A percentile compares a stretch with the other conserved stretches of the same genome.
These are phyloP conservation scores for Angophora floribunda DNA, from an alignment of 345 rosid genomes.

Conservation along the genomic window DNA sequence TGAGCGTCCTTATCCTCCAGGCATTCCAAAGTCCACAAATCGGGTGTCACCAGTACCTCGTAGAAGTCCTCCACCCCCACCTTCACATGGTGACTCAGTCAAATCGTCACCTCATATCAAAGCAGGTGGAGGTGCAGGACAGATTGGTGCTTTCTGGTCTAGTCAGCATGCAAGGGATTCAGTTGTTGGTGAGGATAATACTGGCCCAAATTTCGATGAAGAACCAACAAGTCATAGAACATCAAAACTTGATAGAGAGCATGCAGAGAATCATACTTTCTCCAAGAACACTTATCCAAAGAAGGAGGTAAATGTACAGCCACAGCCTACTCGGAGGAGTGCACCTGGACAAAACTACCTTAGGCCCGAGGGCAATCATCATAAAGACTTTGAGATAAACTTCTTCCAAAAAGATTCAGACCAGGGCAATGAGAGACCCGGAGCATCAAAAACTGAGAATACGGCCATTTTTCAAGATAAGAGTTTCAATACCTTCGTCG, in stretches of 20 bases:
- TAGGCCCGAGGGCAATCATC: conserved; percentile 20
- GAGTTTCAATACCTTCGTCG: conserved; percentile 65
- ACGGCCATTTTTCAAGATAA: conserved; percentile 35
- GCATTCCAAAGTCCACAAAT: conserved; percentile 32
- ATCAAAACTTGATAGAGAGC: conserved; percentile 29
- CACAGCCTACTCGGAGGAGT: conserved; percentile 21
- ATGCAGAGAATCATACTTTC: conserved; percentile 23
- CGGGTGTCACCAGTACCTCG: conserved; percentile 60
- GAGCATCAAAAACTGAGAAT: conserved; percentile 31
- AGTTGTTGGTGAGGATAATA: conserved; percentile 35
- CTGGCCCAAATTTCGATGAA: conserved; percentile 55
- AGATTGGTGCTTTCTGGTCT: conserved; percentile 93
- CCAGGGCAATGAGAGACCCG: conserved; percentile 25
- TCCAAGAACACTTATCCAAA: conserved; percentile 28
- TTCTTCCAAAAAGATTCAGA: conserved; percentile 29
- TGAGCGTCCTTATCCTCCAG: conserved; percentile 1
- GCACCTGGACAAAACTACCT: conserved; percentile 12
- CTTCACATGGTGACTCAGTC: conserved; percentile 24
- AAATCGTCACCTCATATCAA: conserved; percentile 19
- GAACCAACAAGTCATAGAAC: conserved; percentile 30
- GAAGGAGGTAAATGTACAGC: conserved; percentile 34
- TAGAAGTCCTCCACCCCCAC: conserved; percentile 83
- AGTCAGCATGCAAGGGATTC: conserved; percentile 68
- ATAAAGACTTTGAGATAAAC: conserved; percentile 44
- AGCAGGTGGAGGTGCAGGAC: conserved; percentile 41